Base-by-base conservation (phyloP, 139 green algal species). In the Dunaliella sp. region DNA sequence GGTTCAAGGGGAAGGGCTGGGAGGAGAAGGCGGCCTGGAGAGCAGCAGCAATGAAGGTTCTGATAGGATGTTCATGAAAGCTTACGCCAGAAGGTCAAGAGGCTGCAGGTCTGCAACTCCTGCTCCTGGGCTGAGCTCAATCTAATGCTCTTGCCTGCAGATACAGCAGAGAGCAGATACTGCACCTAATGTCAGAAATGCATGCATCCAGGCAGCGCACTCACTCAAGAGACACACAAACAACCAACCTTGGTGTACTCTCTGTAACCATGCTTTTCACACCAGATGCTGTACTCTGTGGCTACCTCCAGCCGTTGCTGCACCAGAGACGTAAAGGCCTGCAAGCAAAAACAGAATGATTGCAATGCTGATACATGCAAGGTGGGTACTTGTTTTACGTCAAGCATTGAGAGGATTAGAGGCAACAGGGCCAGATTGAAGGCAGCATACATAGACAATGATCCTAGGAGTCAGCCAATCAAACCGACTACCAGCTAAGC, bases 1-100 rank as follows among this genome's bases (percentile, higher is more conserved):
- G 89, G 88, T 85, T 94, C 28, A 95, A 86, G 1, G 93, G 93
- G 80, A 95, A 94, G 21, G 93, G 92, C 73, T 92, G 80, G 35
- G 76, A 65, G 25, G 38, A 79, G 88, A 92, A 94, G 1, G 86
- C 91, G 30, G 86, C 91, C 90, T 92, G 85, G 22, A 73, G 48
- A 24, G 1, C 76, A 48, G 30, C 1, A 16, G 32, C 38, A 3
- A 21, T 81, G 36, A 21, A 38, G 57, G 22, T 57, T 26, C 26
- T n/a, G 30, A 1, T 32, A 1, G 57, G 31, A 1, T 85, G 33
- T 72, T 58, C 78, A n/a, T 7, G 78, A 57, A n/a, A 24, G 58
- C 22, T 74, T 24, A 74, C 75, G 75, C 75, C n/a, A 22, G 25
- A 21, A 31, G 75, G 26, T 24, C 7, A 33, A 21, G 26, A 80